Base-by-base conservation (phyloP, 768 basidiomycete genomes). In the Favolaschia claudopus region DNA sequence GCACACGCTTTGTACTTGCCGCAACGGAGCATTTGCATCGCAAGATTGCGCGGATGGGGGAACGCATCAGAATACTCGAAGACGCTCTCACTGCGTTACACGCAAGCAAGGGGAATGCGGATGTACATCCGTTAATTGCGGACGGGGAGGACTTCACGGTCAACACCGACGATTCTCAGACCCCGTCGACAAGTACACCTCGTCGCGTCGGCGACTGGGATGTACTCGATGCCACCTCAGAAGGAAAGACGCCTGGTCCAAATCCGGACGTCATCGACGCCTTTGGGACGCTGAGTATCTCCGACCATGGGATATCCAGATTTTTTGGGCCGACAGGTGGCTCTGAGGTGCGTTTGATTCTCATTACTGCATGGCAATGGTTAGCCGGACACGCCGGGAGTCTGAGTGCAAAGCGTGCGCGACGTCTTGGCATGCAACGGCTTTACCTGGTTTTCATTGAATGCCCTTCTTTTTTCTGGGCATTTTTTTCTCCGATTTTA, bases 301-400 rank as follows among this genome's bases (percentile, higher is more conserved):
- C 82, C 15, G 84, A 87, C 66, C 79, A 84, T 62, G 86, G 85
- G 0, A 79, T 83, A 42, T 82, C 85, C n/a, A 75, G 82, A 52
- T 88, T 87, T 68, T 87, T 87, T 77, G 86, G 86, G 1, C 85
- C 85, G 2, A 87, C 87, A 1, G 89, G 86, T 14, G 88, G 88
- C 29, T 80, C 83, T 44, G 87, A 90, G 79, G 88, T 89, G 62
- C 58, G 85, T 76, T 50, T 48, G 34, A 19, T 24, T 36, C 19
- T 27, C 10, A 14, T 7, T 7, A 7, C 31, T n/a, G n/a, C n/a
- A n/a, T n/a, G n/a, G n/a, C n/a, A n/a, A n/a, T n/a, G n/a, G n/a
- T n/a, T n/a, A n/a, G n/a, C n/a, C n/a, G n/a, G n/a, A n/a, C n/a
- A n/a, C n/a, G n/a, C n/a, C n/a, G n/a, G n/a, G n/a, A n/a, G n/a